phyloP scores from a whole-genome alignment of 176 grass and related monocot genomes.

The Avena insularis region DNA sequence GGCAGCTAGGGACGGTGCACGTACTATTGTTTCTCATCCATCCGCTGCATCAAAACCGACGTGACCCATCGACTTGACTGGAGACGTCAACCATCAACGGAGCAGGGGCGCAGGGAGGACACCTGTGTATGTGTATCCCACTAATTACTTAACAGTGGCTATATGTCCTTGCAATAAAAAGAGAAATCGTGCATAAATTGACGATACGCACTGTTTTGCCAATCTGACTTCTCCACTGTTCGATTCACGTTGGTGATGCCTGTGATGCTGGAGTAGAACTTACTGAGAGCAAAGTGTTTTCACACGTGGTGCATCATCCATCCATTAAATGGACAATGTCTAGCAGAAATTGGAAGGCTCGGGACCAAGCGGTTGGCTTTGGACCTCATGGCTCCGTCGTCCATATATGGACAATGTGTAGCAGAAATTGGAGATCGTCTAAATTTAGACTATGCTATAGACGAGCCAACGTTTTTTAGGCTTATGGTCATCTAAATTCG shows the following conservation, averaged over 20 bases:
- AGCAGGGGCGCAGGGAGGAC: neutral
- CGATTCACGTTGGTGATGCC: neutral
- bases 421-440: too few species aligned
- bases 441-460: too few species aligned
- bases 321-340: too few species aligned
- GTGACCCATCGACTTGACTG: slow-evolving; percentile 8
- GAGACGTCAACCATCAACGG: neutral
- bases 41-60: neutral
- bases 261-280: too few species aligned
- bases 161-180: neutral
- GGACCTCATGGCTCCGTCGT: too few species aligned
- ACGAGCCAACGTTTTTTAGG: too few species aligned
- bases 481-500: too few species aligned
- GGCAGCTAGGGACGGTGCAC: neutral
- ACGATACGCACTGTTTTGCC: neutral
- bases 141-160: neutral
- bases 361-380: too few species aligned
- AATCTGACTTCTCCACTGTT: neutral
- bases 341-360: too few species aligned
- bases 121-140: slow-evolving; percentile 23
- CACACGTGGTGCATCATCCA: too few species aligned
- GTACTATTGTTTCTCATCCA: slow-evolving; percentile 4
- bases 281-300: too few species aligned
- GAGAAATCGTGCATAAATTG: neutral
- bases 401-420: too few species aligned